Conservation (phyloP, 192 early-diverging fungal genomes). For the Backusella circina region DNA sequence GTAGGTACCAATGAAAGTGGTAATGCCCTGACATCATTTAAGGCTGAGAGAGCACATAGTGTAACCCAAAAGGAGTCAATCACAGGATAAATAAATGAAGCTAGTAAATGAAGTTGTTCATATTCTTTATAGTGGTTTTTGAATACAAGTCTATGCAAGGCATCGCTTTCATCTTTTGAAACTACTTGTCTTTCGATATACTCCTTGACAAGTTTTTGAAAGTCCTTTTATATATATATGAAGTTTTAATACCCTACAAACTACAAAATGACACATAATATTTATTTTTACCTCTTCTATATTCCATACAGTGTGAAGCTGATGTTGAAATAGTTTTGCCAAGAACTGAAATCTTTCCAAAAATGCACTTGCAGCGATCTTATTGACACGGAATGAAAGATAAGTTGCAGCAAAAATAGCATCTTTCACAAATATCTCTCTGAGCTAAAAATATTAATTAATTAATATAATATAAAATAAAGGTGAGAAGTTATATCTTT, state of each 20-base stretch:
- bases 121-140: not conserved
- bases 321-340: constrained; percentile 6
- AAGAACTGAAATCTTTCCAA: constrained; percentile 13
- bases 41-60: not conserved
- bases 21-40: constrained; percentile 2
- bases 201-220: not conserved
- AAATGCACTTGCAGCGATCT: not conserved
- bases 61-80: constrained; percentile 15
- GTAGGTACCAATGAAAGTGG: constrained; percentile 5
- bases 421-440: constrained; percentile 9
- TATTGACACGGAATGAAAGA: constrained; percentile 13
- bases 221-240: not conserved
- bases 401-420: constrained; percentile 10
- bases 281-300: not conserved
- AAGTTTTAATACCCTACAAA: not conserved
- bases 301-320: not conserved
- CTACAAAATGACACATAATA: too few species aligned
- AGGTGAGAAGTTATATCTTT: not conserved
- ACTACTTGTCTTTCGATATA: not conserved
- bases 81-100: constrained; percentile 13
- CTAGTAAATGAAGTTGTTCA: constrained; percentile 5
- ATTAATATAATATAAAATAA: not conserved
- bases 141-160: not conserved
- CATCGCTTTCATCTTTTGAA: not conserved
- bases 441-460: not conserved